Evolutionary conservation across 2,329 filamentous ascomycete genomes (phyloP).

Genomic region (Microcyclospora pomicola): DNA sequence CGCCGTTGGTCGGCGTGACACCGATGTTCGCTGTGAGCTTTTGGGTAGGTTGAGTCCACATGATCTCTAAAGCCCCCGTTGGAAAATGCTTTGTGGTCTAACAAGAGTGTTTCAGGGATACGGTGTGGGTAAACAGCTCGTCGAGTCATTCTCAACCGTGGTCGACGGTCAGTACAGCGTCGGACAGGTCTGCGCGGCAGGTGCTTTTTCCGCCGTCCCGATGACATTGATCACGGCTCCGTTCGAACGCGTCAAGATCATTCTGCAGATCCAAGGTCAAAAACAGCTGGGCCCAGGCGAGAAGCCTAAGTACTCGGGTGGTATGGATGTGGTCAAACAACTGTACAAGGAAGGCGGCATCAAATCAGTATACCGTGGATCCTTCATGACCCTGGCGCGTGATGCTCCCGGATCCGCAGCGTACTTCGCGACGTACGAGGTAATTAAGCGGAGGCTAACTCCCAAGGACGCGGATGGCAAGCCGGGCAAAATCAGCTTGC

Average conservation of each 20-base stretch:
- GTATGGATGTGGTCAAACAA: conserved; percentile 79
- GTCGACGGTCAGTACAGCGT: conserved; percentile 63
- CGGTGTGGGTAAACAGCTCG: conserved; percentile 84
- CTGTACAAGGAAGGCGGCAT: conserved; percentile 85
- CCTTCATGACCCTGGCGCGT: conserved; percentile 76
- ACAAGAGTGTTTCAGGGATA: conserved; percentile 52
- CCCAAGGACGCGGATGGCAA: conserved; percentile 62
- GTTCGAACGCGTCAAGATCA: conserved; percentile 97
- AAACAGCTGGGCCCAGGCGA: conserved; percentile 72
- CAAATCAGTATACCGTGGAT: conserved; percentile 83
- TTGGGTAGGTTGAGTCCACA: conserved; percentile 34
- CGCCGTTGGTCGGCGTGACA: conserved; percentile 86
- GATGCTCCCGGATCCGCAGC: conserved; percentile 87
- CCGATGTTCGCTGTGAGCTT: conserved; percentile 80
- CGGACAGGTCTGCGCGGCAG: conserved; percentile 76
- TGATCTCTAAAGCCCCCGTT: background rate
- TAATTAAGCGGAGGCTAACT: conserved; percentile 76
- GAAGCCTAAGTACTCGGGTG: conserved; percentile 82
- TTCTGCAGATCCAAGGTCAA: conserved; percentile 93
- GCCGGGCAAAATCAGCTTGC: conserved; percentile 64
- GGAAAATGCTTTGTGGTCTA: background rate
- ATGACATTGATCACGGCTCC: conserved; percentile 98
- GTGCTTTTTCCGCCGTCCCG: conserved; percentile 94
- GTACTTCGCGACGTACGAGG: conserved; percentile 96
- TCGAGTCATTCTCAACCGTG: conserved; percentile 52